Percentiles rank a stretch among this genome's conserved stretches.
Conservation (phyloP, 495 filamentous ascomycete species). For the Cladorrhinum samala region DNA sequence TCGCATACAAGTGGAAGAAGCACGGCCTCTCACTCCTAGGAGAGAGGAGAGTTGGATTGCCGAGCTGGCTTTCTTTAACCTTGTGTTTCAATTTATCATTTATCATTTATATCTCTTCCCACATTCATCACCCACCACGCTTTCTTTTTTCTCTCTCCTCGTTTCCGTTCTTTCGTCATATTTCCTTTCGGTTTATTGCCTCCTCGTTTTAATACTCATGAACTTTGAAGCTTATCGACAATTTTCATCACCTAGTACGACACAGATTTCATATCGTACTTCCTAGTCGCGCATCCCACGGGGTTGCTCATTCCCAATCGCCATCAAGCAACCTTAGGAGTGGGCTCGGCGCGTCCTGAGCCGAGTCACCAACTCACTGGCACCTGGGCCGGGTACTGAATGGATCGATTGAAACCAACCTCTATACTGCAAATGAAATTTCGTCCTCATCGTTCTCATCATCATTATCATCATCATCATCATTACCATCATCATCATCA, state of each 20-base stretch:
- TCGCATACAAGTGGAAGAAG: not conserved
- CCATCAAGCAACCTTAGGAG: not conserved
- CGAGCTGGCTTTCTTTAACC: slow-evolving; percentile 1
- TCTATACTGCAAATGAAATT: not conserved
- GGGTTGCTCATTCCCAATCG: not conserved
- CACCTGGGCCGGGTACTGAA: not conserved
- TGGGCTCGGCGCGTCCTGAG: not conserved
- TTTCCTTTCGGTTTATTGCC: not conserved
- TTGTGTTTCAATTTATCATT: slow-evolving; percentile 14
- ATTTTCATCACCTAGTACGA: not conserved
- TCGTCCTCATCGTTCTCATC: not conserved
- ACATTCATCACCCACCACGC: slow-evolving; percentile 7
- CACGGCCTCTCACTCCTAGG: not conserved
- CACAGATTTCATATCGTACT: not conserved
- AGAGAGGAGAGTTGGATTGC: not conserved
- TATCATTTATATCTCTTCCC: slow-evolving; percentile 2
- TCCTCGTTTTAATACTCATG: no score
- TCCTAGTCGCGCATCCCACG: not conserved
- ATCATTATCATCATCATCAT: not conserved
- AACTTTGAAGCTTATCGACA: not conserved
- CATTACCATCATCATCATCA: not conserved
- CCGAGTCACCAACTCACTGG: not conserved
- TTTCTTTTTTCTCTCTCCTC: slow-evolving; percentile 4
- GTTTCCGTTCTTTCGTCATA: not conserved
- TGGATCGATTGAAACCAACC: not conserved